These are phyloP conservation scores for Trichoderma gamsii DNA, from an alignment of 495 filamentous ascomycete genomes.

Conservation along the genomic window DNA sequence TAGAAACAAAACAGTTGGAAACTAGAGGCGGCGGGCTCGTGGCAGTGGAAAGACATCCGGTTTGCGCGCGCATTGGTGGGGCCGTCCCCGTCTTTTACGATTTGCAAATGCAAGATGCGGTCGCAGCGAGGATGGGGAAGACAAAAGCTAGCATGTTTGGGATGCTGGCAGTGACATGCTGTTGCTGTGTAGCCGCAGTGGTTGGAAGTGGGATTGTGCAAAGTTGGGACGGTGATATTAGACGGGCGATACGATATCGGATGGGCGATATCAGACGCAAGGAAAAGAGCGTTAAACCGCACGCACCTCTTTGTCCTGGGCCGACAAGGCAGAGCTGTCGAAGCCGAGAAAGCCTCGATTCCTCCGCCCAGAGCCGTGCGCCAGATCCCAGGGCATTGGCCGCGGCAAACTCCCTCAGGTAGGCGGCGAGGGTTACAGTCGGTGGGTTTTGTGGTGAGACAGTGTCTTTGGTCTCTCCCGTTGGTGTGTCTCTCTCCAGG, in stretches of 20 bases:
- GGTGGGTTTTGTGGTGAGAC: background rate
- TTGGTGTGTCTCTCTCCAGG: background rate
- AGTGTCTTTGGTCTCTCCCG: background rate
- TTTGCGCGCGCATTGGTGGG: background rate
- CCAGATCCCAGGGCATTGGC: conserved; percentile 3
- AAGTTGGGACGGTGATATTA: background rate
- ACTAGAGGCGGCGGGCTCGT: background rate
- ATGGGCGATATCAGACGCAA: background rate
- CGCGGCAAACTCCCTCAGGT: background rate
- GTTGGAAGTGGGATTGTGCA: no score
- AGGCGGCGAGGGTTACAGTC: background rate
- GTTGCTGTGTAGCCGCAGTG: no score
- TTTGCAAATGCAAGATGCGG: background rate
- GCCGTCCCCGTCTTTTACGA: background rate
- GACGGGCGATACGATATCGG: background rate
- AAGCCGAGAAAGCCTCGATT: conserved; percentile 16
- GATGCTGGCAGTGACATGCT: no score
- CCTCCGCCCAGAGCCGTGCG: background rate
- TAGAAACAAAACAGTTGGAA: background rate
- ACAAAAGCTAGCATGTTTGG: background rate
- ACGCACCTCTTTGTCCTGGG: conserved; percentile 12
- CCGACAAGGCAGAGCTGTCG: conserved; percentile 15
- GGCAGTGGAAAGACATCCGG: background rate
- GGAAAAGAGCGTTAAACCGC: background rate
- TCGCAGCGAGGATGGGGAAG: conserved; percentile 11